phyloP scores from a whole-genome alignment of 331 rosid genomes.

The Prunus yedoensis region DNA sequence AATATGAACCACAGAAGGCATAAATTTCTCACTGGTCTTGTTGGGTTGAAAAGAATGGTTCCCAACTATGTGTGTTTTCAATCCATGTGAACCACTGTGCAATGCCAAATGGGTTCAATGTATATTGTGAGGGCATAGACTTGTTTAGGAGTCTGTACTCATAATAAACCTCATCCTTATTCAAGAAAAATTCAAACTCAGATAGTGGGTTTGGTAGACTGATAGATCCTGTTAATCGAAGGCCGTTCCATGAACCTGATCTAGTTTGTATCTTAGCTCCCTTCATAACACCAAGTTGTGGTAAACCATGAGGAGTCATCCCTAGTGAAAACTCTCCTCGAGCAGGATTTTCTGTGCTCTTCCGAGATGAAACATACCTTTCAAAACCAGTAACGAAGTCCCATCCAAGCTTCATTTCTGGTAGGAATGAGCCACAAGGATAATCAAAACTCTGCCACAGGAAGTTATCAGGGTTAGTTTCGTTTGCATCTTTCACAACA shows the following conservation, averaged over 20 bases:
- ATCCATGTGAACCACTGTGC: background rate
- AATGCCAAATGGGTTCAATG: constrained; percentile 2
- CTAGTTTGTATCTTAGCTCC: constrained; percentile 18
- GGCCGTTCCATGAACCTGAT: constrained; percentile 57
- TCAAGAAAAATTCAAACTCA: constrained; percentile 13
- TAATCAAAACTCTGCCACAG: no score
- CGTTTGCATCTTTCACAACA: no score
- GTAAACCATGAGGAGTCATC: constrained; percentile 25
- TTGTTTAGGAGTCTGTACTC: background rate
- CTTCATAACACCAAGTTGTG: constrained; percentile 38
- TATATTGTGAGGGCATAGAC: background rate
- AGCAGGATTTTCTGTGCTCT: constrained; percentile 46
- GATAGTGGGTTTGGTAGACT: background rate
- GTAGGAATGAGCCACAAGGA: no score
- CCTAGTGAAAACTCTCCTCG: constrained; percentile 32
- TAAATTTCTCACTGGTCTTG: constrained; percentile 36
- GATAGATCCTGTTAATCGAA: constrained; percentile 19
- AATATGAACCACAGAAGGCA: constrained; percentile 35
- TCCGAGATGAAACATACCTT: constrained; percentile 35
- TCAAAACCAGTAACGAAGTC: constrained; percentile 6
- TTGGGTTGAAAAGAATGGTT: constrained; percentile 32
- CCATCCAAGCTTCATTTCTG: constrained; percentile 7
- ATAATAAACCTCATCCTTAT: background rate
- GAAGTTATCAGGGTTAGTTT: no score
- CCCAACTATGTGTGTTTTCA: constrained; percentile 26